These are phyloP conservation scores for Letharia lupina DNA, from an alignment of 495 filamentous ascomycete species.

Conservation along the genomic window DNA sequence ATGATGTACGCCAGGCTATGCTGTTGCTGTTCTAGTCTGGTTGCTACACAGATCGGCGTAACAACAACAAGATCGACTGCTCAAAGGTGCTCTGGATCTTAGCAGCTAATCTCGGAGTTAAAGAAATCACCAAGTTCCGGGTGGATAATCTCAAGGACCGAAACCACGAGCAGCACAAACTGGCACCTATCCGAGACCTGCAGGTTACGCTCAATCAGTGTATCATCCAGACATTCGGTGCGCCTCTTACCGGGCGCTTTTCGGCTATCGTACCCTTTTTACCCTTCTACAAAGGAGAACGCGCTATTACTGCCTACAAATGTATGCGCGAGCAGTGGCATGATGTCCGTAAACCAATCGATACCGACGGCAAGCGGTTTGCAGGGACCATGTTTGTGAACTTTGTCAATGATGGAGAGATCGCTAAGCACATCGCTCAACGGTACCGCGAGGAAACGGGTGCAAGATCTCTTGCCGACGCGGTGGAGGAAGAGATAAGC, in stretches of 20 bases:
- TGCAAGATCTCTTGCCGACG: constrained; percentile 15
- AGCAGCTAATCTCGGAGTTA: constrained; percentile 36
- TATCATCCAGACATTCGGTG: constrained; percentile 11
- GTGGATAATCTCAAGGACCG: constrained; percentile 1
- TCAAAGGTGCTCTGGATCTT: constrained; percentile 49
- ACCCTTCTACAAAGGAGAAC: constrained; percentile 19
- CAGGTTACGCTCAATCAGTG: not conserved
- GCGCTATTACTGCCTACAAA: constrained; percentile 20
- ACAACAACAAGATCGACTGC: constrained; percentile 37
- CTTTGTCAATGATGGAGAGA: constrained; percentile 18
- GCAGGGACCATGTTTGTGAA: constrained; percentile 12
- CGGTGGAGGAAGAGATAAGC: constrained; percentile 12
- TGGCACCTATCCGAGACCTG: not conserved
- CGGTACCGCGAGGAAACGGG: constrained; percentile 12
- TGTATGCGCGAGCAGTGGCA: constrained; percentile 20
- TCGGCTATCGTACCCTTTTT: constrained; percentile 19
- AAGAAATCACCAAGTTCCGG: constrained; percentile 19
- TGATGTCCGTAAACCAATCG: constrained; percentile 15
- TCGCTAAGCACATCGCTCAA: constrained; percentile 9
- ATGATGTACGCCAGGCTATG: constrained; percentile 35
- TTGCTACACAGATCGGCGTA: constrained; percentile 41
- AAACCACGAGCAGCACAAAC: not conserved
- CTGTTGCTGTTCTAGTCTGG: constrained; percentile 40
- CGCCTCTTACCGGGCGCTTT: constrained; percentile 17
- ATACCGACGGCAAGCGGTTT: constrained; percentile 3